phyloP scores from a whole-genome alignment of 2,329 filamentous ascomycete genomes.

The Myriosclerotinia scirpicola region DNA sequence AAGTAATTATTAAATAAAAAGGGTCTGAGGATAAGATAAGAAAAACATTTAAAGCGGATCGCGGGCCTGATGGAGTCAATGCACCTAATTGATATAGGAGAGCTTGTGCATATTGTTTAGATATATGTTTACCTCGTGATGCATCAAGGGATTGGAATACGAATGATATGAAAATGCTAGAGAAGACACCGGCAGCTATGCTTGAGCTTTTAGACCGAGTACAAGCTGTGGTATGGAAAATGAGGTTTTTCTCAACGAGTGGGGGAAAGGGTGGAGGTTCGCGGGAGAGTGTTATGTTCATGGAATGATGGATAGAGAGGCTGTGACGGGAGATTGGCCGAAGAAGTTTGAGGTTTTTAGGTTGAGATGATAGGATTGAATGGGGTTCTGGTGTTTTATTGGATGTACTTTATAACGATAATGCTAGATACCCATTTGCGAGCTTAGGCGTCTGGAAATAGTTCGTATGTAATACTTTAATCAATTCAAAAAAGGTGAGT shows the following conservation, averaged over 20 bases:
- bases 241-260: slow-evolving; percentile 25
- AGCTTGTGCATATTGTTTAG: slow-evolving; percentile 27
- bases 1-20: no score
- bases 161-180: slow-evolving; percentile 18
- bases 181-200: slow-evolving; percentile 15
- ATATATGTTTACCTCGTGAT: slow-evolving; percentile 7
- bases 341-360: slow-evolving; percentile 8
- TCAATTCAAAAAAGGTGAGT: not conserved
- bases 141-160: slow-evolving; percentile 25
- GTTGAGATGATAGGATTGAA: not conserved
- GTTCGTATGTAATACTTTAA: not conserved
- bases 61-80: slow-evolving; percentile 27
- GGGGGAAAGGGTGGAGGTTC: slow-evolving; percentile 16
- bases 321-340: slow-evolving; percentile 13
- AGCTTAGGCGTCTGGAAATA: not conserved
- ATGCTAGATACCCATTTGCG: not conserved
- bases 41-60: slow-evolving; percentile 32
- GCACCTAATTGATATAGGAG: slow-evolving; percentile 30
- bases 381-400: not conserved
- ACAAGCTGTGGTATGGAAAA: slow-evolving; percentile 27
- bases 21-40: no score
- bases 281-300: slow-evolving; percentile 32
- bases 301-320: slow-evolving; percentile 31
- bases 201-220: slow-evolving; percentile 28
- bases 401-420: not conserved